Evolutionary conservation across 768 basidiomycete genomes (phyloP).

Genomic region (button mushroom (Agaricus bisporus)): DNA sequence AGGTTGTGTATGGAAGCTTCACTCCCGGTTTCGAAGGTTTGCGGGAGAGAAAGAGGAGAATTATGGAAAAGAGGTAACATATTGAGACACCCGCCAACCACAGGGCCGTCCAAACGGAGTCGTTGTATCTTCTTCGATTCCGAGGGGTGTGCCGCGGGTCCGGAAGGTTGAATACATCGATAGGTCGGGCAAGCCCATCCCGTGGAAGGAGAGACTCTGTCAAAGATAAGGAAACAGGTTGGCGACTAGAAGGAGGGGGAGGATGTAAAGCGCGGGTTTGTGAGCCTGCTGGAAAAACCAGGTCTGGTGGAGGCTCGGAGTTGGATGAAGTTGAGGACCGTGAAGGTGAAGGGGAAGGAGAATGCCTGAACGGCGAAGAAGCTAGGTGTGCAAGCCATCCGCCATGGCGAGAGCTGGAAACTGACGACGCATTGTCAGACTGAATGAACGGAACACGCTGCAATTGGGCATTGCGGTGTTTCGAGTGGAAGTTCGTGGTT

Average conservation of each 20-base stretch:
- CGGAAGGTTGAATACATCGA: constrained; percentile 72
- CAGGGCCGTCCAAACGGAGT: constrained; percentile 62
- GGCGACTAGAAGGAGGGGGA: constrained; percentile 34
- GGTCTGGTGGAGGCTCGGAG: constrained; percentile 38
- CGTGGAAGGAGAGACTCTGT: constrained; percentile 76
- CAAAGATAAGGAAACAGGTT: constrained; percentile 57
- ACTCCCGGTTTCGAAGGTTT: constrained; percentile 34
- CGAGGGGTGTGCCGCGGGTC: constrained; percentile 66
- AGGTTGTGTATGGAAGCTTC: constrained; percentile 57
- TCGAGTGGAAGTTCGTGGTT: constrained; percentile 22
- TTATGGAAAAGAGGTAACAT: constrained; percentile 57
- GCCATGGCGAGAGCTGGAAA: constrained; percentile 38
- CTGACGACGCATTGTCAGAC: constrained; percentile 26
- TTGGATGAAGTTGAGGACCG: constrained; percentile 38
- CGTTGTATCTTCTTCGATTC: constrained; percentile 66
- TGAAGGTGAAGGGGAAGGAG: constrained; percentile 30
- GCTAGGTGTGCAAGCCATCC: constrained; percentile 73
- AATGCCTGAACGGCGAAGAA: constrained; percentile 41
- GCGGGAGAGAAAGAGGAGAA: constrained; percentile 56
- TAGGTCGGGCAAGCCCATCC: constrained; percentile 56
- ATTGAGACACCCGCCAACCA: constrained; percentile 56
- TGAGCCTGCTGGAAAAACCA: constrained; percentile 26
- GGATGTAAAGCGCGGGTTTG: constrained; percentile 26
- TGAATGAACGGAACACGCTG: constrained; percentile 33
- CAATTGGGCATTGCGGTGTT: constrained; percentile 15